Conservation (phyloP, 2,329 filamentous ascomycete species). For the Apiospora pterosperma region DNA sequence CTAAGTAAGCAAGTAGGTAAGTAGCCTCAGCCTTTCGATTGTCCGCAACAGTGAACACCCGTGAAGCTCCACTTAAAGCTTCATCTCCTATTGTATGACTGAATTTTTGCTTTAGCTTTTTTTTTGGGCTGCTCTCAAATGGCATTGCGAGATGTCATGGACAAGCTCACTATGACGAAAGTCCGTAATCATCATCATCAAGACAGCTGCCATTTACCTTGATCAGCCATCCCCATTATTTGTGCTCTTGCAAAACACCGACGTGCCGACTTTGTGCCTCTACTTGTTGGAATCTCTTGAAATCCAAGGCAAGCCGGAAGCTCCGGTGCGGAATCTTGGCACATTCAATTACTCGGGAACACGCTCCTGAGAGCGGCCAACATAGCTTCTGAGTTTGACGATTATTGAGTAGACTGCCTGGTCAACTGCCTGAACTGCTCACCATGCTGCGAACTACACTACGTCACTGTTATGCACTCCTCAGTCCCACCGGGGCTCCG, state of each 20-base stretch:
- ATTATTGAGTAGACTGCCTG: background rate
- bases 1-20: no score
- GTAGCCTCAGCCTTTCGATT: background rate
- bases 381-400: background rate
- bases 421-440: background rate
- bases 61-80: background rate
- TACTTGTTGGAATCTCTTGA: background rate
- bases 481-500: background rate
- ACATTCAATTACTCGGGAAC: background rate
- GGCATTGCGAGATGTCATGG: background rate
- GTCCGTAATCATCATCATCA: background rate
- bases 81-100: background rate
- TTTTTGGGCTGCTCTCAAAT: background rate
- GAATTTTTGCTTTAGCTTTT: slow-evolving; percentile 1
- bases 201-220: background rate
- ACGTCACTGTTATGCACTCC: background rate
- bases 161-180: background rate
- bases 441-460: slow-evolving; percentile 4
- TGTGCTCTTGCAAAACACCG: background rate
- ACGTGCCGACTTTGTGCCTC: background rate
- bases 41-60: background rate
- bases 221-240: background rate
- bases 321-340: background rate
- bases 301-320: background rate
- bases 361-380: background rate